Base-by-base conservation (phyloP, 2,329 filamentous ascomycete species). In the Phyllosticta citrichinensis region DNA sequence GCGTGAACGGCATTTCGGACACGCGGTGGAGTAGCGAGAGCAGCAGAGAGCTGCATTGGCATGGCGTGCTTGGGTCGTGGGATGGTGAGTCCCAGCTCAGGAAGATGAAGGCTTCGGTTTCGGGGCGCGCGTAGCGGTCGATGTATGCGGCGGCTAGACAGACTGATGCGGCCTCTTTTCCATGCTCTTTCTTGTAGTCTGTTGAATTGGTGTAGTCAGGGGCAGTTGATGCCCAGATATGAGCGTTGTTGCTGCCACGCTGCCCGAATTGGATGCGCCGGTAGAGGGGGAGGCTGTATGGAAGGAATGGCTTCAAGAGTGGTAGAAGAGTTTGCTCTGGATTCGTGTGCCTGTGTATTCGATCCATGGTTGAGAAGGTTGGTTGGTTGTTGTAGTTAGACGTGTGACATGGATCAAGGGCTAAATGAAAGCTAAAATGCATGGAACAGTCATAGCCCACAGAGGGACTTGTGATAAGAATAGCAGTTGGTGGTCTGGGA, bases 51-150 rank as follows among this genome's bases (percentile, higher is more conserved):
- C 59, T 17, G 58, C 70, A 74, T 56, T 52, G 33, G 47, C 51
- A 52, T 24, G 30, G 1, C 14, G n/a, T 9, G 14, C 14, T n/a
- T 5, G 53, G 11, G 51, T 19, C 5, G 50, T 58, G 56, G 11
- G 35, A 25, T 3, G 61, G 56, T 4, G 27, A 11, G 56, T 52
- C 55, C 24, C 24, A 22, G 33, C 33, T 55, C 22, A 59, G 57
- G 64, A 85, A 88, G 1, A 88, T 67, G 81, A 83, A 88, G 30
- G 84, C 74, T 63, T 88, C 81, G 0, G 87, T 88, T 68, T 87
- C 85, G 0, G 83, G 83, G 0, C 79, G 77, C 59, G 77, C 77
- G 3, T 80, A 80, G 20, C 85, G 76, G 69, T 89, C 86, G 5
- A 87, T 68, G 67, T 85, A 87, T 0, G 81, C 83, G 0, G 80